Conservation (phyloP, 805 yeast species). For the Barnettozyma botsteinii region DNA sequence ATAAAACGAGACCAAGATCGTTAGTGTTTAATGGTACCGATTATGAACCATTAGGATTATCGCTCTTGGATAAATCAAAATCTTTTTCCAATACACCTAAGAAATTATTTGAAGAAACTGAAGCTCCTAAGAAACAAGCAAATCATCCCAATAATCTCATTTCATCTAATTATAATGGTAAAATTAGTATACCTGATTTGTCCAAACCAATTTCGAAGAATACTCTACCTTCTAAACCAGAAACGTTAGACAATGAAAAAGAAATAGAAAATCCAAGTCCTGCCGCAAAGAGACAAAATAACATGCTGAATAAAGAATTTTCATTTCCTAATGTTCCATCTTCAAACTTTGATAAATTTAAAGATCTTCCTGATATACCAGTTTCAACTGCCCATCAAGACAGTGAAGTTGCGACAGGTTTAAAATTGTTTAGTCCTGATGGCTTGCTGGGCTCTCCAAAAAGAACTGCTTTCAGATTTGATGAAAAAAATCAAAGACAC, state of each 20-base stretch:
- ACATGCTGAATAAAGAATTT: slow-evolving; percentile 21
- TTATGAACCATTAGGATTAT: slow-evolving; percentile 26
- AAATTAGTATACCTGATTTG: slow-evolving; percentile 14
- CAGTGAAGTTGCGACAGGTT: slow-evolving; percentile 3
- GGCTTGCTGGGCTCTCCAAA: slow-evolving; percentile 2
- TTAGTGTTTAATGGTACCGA: slow-evolving; percentile 33
- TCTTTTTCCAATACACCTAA: background rate
- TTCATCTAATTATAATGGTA: background rate
- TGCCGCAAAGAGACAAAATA: slow-evolving; percentile 21
- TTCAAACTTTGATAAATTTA: background rate
- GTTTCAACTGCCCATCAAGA: slow-evolving; percentile 1
- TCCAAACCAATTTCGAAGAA: background rate
- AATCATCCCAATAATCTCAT: background rate
- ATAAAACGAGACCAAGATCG: slow-evolving; percentile 23
- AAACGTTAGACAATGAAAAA: slow-evolving; percentile 20
- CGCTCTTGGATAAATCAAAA: slow-evolving; percentile 2
- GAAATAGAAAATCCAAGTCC: slow-evolving; percentile 24
- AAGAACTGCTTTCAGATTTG: background rate
- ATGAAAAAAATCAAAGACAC: background rate
- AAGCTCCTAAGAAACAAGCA: background rate
- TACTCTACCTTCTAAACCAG: background rate
- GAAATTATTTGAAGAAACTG: background rate
- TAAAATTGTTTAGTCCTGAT: slow-evolving; percentile 5
- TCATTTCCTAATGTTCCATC: slow-evolving; percentile 20
- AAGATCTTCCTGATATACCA: background rate